Base-by-base conservation (phyloP, 108 stramenopile genomes). In the Hondaea fermentalgiana region DNA sequence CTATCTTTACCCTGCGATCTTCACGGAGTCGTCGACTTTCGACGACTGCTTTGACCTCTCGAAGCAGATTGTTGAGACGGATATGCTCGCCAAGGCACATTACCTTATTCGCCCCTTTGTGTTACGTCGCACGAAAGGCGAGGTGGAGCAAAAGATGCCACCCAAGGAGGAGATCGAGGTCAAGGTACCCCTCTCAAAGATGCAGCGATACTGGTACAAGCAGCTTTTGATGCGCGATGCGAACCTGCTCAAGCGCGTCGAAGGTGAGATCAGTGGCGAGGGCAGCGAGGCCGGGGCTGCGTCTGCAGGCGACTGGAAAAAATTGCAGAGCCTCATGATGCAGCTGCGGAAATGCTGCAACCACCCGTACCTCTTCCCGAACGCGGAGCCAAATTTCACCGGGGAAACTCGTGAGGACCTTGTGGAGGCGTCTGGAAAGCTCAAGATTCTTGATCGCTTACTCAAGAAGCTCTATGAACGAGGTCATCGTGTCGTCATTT, bases 301-400 rank as follows among this genome's bases (percentile, higher is more conserved):
- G 12, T 88, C 88, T 23, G 64, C 64, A 6, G 69, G 69, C 5
- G 83, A 87, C 57, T 23, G 53, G 47, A 57, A 23, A 1, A 25
- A 72, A 5, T 69, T 88, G 19, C 88, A 91, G 21, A 94, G 93
- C 90, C 91, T 99, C 90, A 96, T 99, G 69, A 99, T 99, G 98
- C 99, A 99, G 93, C 94, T 99, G 44, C 96, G 99, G 29, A 99
- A 99, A 93, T 97, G 97, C 92, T 98, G 98, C 92, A 97, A 97
- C 88, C 99, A 99, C 90, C 99, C 99, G 0, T 99, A 99, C 93
- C 94, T 99, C 8, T 99, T 99, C 88, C 96, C 96, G 29, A 97
- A 97, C 25, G 95, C 97, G 28, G 98, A 99, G 91, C 97, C 97
- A 58, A 92, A 96, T 72, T 93, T 94, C 17, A 89, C 96, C 44